Evolutionary conservation across 495 filamentous ascomycete genomes (phyloP).

Genomic region (Aspergillus sclerotiicarbonarius): DNA sequence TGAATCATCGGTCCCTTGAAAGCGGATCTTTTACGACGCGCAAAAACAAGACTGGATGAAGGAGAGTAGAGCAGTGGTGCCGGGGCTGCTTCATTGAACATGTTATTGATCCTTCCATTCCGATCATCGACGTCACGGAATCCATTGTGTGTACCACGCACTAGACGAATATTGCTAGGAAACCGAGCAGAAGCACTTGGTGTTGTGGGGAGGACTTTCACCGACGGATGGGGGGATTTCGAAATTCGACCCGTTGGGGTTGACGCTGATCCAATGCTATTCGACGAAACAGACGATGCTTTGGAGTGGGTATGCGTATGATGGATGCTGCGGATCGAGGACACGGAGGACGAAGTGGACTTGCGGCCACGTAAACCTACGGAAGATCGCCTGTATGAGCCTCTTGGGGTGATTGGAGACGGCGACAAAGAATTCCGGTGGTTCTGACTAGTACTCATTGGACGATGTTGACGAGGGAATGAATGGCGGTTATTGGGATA

Average conservation of each 20-base stretch:
- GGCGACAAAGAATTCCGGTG: constrained; percentile 86
- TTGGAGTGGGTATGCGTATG: constrained; percentile 86
- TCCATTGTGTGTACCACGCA: constrained; percentile 53
- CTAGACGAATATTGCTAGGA: constrained; percentile 83
- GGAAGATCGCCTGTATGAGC: constrained; percentile 72
- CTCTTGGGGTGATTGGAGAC: constrained; percentile 81
- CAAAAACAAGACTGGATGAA: constrained; percentile 74
- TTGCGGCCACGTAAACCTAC: constrained; percentile 84
- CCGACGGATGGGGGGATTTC: constrained; percentile 79
- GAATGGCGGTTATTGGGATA: constrained; percentile 47
- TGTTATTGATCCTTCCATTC: constrained; percentile 28
- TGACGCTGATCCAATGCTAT: constrained; percentile 63
- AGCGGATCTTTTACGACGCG: constrained; percentile 80
- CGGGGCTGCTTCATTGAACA: constrained; percentile 41
- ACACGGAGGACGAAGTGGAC: constrained; percentile 94
- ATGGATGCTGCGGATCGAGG: constrained; percentile 87
- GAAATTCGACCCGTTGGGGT: constrained; percentile 63
- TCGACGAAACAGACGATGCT: constrained; percentile 89
- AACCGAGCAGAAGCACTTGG: constrained; percentile 72
- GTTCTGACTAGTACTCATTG: constrained; percentile 51
- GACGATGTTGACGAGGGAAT: constrained; percentile 48
- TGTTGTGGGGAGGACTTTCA: constrained; percentile 92
- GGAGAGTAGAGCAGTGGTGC: constrained; percentile 45
- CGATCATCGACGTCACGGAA: constrained; percentile 29
- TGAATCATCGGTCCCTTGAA: constrained; percentile 84